Conservation (phyloP, 495 filamentous ascomycete genomes). For the Astrocystis sublimbata region DNA sequence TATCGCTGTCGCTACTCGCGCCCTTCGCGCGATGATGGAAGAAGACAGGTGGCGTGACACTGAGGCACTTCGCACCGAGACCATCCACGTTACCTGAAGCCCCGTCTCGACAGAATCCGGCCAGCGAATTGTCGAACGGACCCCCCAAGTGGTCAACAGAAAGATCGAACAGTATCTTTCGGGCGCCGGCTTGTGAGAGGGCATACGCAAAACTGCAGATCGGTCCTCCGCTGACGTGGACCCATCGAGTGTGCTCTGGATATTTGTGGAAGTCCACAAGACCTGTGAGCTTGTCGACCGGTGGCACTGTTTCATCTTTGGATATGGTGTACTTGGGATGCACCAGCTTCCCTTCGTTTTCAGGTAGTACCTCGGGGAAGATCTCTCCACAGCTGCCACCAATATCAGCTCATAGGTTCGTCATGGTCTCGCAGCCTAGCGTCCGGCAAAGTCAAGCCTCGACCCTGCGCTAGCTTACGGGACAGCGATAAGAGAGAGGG, state of each 20-base stretch:
- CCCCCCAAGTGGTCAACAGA: constrained; percentile 37
- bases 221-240: constrained; percentile 46
- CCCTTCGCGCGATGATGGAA: constrained; percentile 49
- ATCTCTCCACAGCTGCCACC: constrained; percentile 28
- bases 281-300: constrained; percentile 22
- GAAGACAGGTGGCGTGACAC: constrained; percentile 49
- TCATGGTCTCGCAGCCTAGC: background rate
- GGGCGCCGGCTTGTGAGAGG: constrained; percentile 54
- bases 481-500: too few species aligned
- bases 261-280: constrained; percentile 28
- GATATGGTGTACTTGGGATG: constrained; percentile 20
- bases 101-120: constrained; percentile 44
- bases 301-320: constrained; percentile 29
- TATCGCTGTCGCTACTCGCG: constrained; percentile 46
- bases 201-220: constrained; percentile 59
- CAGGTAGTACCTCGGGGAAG: constrained; percentile 17
- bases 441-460: background rate
- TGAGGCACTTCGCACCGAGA: constrained; percentile 42
- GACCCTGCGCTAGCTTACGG: too few species aligned
- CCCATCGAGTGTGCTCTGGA: constrained; percentile 47
- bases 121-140: constrained; percentile 54
- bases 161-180: constrained; percentile 52
- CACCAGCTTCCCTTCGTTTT: constrained; percentile 16
- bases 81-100: constrained; percentile 18
- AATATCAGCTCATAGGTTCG: background rate